These are phyloP conservation scores for Barbatosphaeria neglecta DNA, from an alignment of 495 filamentous ascomycete species.

Conservation along the genomic window DNA sequence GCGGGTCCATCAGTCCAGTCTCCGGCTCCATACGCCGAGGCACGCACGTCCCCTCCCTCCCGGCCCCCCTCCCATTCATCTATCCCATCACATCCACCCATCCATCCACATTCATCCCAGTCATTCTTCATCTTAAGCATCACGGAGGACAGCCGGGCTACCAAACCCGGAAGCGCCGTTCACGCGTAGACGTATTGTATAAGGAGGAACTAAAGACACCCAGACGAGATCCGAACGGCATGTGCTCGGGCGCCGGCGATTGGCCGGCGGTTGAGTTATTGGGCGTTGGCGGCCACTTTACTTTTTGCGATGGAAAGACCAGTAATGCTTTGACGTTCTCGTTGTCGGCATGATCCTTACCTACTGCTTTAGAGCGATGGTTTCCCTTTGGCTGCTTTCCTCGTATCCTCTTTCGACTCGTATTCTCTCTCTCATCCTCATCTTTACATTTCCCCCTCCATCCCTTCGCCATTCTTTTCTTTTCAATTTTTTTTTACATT, in stretches of 20 bases:
- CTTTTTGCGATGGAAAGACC: constrained; percentile 13
- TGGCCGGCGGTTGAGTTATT: background rate
- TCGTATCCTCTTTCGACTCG: background rate
- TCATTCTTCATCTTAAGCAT: too few relatives aligned
- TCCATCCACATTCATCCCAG: too few relatives aligned
- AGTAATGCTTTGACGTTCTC: constrained; percentile 4
- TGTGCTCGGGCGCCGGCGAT: constrained; percentile 5
- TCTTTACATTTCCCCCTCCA: background rate
- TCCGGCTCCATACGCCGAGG: background rate
- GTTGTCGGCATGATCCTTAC: background rate
- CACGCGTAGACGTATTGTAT: too few relatives aligned
- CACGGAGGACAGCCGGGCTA: too few relatives aligned
- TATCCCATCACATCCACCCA: too few relatives aligned
- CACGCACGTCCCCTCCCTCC: too few relatives aligned
- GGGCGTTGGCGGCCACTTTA: constrained; percentile 17
- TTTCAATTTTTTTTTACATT: background rate
- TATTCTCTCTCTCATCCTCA: background rate
- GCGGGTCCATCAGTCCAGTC: background rate
- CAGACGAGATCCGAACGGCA: constrained; percentile 11
- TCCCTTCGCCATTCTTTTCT: constrained; percentile 1
- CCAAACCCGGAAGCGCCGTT: too few relatives aligned
- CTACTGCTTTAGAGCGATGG: too few relatives aligned
- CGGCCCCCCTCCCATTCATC: too few relatives aligned
- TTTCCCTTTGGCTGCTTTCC: background rate
- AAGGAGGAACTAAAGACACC: too few relatives aligned